These are phyloP conservation scores for Puccinia hordei DNA, from an alignment of 1,284 basidiomycete genomes.

Conservation along the genomic window DNA sequence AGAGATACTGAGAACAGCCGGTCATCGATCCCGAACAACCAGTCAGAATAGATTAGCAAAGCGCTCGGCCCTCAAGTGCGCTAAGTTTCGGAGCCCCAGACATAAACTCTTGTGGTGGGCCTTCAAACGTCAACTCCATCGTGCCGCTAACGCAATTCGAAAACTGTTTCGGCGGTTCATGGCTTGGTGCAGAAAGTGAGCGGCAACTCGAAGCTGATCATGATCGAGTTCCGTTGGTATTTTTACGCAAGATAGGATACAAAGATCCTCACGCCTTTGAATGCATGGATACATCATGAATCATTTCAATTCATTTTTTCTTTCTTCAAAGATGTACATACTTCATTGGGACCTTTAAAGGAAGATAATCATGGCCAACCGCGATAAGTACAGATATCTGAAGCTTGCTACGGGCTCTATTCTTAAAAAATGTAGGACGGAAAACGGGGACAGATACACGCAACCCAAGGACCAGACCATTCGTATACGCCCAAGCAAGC, in stretches of 20 bases:
- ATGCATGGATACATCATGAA: too few species aligned
- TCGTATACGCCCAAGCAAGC: too few species aligned
- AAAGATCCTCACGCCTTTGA: background rate
- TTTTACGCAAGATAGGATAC: background rate
- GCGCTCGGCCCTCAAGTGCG: background rate
- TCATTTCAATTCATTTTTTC: too few species aligned
- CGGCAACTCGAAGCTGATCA: background rate
- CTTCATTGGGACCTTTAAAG: too few species aligned
- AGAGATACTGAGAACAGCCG: background rate
- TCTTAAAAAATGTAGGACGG: too few species aligned
- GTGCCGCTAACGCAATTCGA: background rate
- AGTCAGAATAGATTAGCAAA: background rate
- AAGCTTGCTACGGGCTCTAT: too few species aligned
- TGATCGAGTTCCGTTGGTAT: constrained; percentile 9
- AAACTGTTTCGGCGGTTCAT: background rate
- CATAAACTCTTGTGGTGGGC: constrained; percentile 3
- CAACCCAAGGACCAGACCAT: too few species aligned
- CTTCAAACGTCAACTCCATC: background rate
- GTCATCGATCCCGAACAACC: background rate
- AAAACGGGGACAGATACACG: too few species aligned
- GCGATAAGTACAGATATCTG: too few species aligned
- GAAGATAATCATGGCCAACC: too few species aligned
- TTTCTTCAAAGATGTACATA: too few species aligned
- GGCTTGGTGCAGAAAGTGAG: background rate
- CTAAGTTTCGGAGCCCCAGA: background rate